A percentile compares a stretch with the other conserved stretches of the same genome.
Evolutionary conservation across 371 early-diverging fungal species (phyloP).

Genomic region (Cokeromyces recurvatus): DNA sequence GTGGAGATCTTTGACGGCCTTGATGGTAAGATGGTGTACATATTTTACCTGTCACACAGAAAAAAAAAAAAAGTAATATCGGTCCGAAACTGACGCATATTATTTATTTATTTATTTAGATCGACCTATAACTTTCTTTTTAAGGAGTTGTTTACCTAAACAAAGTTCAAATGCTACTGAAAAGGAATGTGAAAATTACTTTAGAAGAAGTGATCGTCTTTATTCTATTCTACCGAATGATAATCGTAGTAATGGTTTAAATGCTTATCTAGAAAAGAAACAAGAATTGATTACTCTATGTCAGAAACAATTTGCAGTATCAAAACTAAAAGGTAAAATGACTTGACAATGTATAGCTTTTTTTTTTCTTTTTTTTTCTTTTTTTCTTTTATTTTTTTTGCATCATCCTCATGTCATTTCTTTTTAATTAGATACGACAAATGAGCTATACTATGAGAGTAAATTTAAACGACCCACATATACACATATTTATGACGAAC

Average conservation of each 20-base stretch:
- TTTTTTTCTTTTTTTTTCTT: not conserved
- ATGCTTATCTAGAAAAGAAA: slow-evolving; percentile 6
- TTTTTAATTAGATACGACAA: slow-evolving; percentile 6
- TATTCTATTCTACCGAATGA: slow-evolving; percentile 18
- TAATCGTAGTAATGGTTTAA: not conserved
- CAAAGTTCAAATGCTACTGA: slow-evolving; percentile 13
- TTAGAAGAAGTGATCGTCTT: slow-evolving; percentile 21
- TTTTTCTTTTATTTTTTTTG: not conserved
- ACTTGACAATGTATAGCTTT: too few relatives aligned
- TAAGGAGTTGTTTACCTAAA: slow-evolving; percentile 24
- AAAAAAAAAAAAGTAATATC: slow-evolving; percentile 1
- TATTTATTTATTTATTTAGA: slow-evolving; percentile 15
- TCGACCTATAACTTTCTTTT: slow-evolving; percentile 33
- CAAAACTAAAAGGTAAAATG: slow-evolving; percentile 12
- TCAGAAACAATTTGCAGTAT: slow-evolving; percentile 15
- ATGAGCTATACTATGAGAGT: slow-evolving; percentile 14
- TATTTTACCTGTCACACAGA: too few relatives aligned
- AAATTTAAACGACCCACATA: slow-evolving; percentile 16
- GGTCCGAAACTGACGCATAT: slow-evolving; percentile 11
- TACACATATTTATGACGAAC: slow-evolving; percentile 13
- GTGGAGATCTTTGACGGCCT: slow-evolving; percentile 41
- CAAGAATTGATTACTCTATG: slow-evolving; percentile 9
- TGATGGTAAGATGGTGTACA: slow-evolving; percentile 34
- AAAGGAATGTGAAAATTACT: slow-evolving; percentile 19
- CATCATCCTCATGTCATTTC: slow-evolving; percentile 5